phyloP scores from a whole-genome alignment of 2,329 filamentous ascomycete species.

The Bipolaris bicolor region DNA sequence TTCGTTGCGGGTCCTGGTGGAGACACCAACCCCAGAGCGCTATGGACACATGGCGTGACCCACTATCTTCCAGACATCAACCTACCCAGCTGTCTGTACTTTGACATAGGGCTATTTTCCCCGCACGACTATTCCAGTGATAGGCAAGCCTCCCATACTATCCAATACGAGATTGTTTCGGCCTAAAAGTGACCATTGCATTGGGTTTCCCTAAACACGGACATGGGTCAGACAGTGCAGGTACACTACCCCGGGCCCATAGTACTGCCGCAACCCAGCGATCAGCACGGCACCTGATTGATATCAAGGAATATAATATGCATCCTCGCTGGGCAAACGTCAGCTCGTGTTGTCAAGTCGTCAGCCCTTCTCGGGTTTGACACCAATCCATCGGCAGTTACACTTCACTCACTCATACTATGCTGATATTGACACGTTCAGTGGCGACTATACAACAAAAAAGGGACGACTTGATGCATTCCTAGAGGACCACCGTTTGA shows the following conservation, averaged over 20 bases:
- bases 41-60: slow-evolving; percentile 7
- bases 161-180: not conserved
- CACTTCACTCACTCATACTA: no score
- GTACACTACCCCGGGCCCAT: not conserved
- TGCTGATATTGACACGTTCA: no score
- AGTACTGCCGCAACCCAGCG: not conserved
- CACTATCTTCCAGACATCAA: slow-evolving; percentile 7
- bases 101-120: not conserved
- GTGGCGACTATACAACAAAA: not conserved
- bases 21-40: slow-evolving; percentile 1
- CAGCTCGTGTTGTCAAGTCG: not conserved
- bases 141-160: not conserved
- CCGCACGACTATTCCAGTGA: not conserved
- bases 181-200: not conserved
- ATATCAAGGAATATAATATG: not conserved
- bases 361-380: not conserved
- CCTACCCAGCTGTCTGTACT: not conserved
- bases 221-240: not conserved
- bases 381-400: not conserved
- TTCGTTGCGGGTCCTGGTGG: slow-evolving; percentile 10
- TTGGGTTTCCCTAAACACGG: not conserved
- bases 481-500: not conserved
- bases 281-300: not conserved
- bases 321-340: not conserved
- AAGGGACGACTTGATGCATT: not conserved